Base-by-base conservation (phyloP, 1,139 yeast genomes). In the Yamadazyma friedrichii region DNA sequence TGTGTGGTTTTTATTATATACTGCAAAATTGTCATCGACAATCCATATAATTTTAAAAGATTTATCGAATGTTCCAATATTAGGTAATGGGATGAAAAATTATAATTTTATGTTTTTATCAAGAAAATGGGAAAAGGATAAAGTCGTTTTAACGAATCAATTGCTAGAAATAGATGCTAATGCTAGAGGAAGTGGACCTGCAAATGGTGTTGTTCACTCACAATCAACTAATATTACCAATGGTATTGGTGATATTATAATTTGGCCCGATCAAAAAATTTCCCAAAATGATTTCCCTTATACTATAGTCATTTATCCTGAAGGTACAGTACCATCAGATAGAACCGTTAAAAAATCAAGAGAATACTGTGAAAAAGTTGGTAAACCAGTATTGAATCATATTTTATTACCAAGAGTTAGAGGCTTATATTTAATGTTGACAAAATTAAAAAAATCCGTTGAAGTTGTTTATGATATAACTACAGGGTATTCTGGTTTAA, bases 31-130 rank as follows among this genome's bases (percentile, higher is more conserved):
- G 40, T 86, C 87, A 11, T 77, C 80, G 45, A 68, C 84, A 13
- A 79, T 80, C 42, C 87, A 86, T 51, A 80, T 91, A 50, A 73
- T 93, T 55, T 84, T 93, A 61, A 86, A 85, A 51, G 91, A 95
- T 22, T 65, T 93, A 48, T 74, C 78, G 39, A 75, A 72, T 26
- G 64, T 91, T 16, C 98, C 98, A 0, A 44, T 93, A 2, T 59
- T 88, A 43, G 98, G 98, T 2, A 79, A 76, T 60, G 98, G 98
- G 9, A 93, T 93, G 98, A 74, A 64, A 40, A 79, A 79, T 53
- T 93, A 72, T 62, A 76, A 80, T 38, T 93, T 93, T 59, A 77
- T 91, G 50, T 93, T 91, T 54, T 67, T 93, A 53, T 72, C 86
- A 35, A 73, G 98, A 46, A 87, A 85, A 51, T 93, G 98, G 98